A percentile compares a stretch with the other conserved stretches of the same genome.
Conservation (phyloP, 257 asterid species). For the Rubia yunnanensis region DNA sequence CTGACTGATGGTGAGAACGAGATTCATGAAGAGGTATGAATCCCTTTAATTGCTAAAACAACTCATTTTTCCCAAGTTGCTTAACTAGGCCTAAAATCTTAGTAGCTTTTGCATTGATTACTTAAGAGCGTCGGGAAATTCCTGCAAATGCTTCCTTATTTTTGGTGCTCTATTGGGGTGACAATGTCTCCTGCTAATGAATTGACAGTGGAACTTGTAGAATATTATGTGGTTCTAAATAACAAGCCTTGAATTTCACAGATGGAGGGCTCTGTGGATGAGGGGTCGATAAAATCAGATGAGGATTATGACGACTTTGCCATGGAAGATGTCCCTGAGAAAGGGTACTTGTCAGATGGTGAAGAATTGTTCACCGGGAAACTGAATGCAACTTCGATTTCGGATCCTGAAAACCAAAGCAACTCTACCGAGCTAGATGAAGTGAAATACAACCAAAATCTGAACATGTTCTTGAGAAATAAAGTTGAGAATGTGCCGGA, state of each 20-base stretch:
- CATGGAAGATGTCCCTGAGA: conserved; percentile 43
- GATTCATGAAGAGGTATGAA: conserved; percentile 61
- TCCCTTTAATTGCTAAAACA: background rate
- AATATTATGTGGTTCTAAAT: background rate
- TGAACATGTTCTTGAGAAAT: conserved; percentile 27
- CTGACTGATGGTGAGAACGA: conserved; percentile 46
- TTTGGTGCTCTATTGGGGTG: background rate
- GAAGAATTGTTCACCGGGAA: conserved; percentile 29
- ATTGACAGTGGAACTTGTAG: background rate
- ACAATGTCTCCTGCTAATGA: background rate
- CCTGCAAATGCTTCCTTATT: background rate
- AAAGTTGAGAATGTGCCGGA: conserved; percentile 33
- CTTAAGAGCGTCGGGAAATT: background rate
- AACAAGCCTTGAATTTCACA: conserved; percentile 10
- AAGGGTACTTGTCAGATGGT: conserved; percentile 40
- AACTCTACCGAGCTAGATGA: conserved; percentile 10
- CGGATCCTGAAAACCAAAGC: conserved; percentile 18
- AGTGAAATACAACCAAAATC: conserved; percentile 33
- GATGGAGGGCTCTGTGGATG: conserved; percentile 94
- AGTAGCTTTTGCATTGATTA: background rate
- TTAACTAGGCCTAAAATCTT: background rate
- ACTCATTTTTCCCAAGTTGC: background rate
- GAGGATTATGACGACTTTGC: conserved; percentile 95
- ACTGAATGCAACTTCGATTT: conserved; percentile 9
- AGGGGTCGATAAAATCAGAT: conserved; percentile 68